Percentiles rank a stretch among this genome's conserved stretches.
Conservation (phyloP, 148 eudicot species). For the Agrostemma githago region DNA sequence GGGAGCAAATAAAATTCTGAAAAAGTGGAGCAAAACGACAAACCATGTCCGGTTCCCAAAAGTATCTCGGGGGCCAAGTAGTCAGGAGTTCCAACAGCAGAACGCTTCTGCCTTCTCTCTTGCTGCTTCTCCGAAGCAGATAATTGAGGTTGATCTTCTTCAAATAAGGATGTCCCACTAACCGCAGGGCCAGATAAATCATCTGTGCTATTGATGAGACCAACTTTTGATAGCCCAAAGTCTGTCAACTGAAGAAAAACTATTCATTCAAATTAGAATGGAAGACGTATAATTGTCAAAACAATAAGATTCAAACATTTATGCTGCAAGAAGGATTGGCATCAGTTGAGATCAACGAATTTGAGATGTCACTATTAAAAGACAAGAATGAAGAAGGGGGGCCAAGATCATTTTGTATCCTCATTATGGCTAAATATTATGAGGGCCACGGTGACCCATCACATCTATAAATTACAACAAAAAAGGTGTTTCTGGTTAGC, state of each 20-base stretch:
- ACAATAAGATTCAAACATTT: conserved; percentile 4
- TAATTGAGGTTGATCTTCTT: conserved; percentile 59
- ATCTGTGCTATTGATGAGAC: conserved; percentile 99
- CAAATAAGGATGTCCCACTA: conserved; percentile 58
- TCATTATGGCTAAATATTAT: not conserved
- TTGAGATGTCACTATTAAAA: not conserved
- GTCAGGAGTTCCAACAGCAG: conserved; percentile 99
- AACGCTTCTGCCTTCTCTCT: conserved; percentile 79
- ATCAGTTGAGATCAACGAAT: not conserved
- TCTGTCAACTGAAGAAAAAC: conserved; percentile 72
- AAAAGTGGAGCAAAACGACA: conserved; percentile 24
- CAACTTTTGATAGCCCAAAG: conserved; percentile 99
- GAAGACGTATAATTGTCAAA: not conserved
- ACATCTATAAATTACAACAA: not conserved
- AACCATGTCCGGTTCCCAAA: conserved; percentile 98
- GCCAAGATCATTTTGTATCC: not conserved
- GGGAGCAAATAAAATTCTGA: not conserved
- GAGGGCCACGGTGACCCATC: not conserved
- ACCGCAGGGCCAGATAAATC: conserved; percentile 95
- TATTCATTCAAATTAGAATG: conserved; percentile 6
- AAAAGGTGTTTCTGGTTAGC: not conserved
- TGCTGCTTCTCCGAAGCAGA: conserved; percentile 60
- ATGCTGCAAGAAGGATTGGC: not conserved
- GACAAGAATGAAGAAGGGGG: not conserved
- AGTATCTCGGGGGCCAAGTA: conserved; percentile 99